Percentiles rank a stretch among this genome's conserved stretches.
phyloP scores from a whole-genome alignment of 352 stramenopile genomes.

The Salisapilia sapeloensis region DNA sequence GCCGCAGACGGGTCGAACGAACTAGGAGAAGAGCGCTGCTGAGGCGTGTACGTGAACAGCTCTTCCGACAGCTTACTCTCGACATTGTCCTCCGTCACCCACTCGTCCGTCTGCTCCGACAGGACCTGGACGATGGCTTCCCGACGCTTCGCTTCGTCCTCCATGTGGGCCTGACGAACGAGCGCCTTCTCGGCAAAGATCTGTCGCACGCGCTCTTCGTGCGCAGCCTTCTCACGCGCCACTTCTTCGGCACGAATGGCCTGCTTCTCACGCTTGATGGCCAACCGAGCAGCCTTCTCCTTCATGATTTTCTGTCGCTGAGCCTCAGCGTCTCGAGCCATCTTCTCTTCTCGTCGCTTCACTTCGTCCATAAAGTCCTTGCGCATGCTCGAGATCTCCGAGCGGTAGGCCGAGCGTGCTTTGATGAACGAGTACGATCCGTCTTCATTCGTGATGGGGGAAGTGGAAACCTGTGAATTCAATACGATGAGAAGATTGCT shows the following conservation, averaged over 20 bases:
- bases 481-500: too few species aligned
- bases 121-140: constrained; percentile 42
- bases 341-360: constrained; percentile 49
- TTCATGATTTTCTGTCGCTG: constrained; percentile 76
- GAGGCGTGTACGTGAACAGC: constrained; percentile 71
- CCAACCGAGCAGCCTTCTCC: constrained; percentile 70
- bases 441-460: constrained; percentile 12
- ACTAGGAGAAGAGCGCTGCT: constrained; percentile 41
- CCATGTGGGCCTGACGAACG: constrained; percentile 39
- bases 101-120: constrained; percentile 37
- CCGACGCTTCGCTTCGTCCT: constrained; percentile 47
- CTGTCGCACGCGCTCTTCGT: constrained; percentile 62
- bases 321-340: constrained; percentile 66
- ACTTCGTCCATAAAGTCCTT: constrained; percentile 66
- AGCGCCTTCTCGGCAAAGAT: constrained; percentile 69
- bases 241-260: constrained; percentile 68
- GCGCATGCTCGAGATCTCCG: constrained; percentile 45
- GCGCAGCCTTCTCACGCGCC: constrained; percentile 51
- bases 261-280: constrained; percentile 79
- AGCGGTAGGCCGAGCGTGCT: constrained; percentile 41
- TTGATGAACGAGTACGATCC: constrained; percentile 63
- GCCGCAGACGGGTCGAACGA: constrained; percentile 39
- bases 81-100: constrained; percentile 59
- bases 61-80: constrained; percentile 70
- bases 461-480: too few species aligned